These are phyloP conservation scores for Hanseniaspora lindneri DNA, from an alignment of 805 yeast species.

Conservation along the genomic window DNA sequence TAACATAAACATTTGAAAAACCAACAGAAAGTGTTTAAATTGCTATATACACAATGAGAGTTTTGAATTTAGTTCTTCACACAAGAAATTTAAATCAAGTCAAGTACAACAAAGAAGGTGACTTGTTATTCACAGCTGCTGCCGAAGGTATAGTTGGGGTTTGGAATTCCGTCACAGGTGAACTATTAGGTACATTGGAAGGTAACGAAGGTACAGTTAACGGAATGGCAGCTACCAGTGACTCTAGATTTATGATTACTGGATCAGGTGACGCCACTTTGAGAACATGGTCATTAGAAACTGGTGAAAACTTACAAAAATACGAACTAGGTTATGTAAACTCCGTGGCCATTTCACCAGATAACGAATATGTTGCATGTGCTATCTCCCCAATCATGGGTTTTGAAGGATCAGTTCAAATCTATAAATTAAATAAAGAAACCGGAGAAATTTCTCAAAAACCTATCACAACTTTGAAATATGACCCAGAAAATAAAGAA, in stretches of 20 bases:
- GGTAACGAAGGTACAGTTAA: conserved; percentile 91
- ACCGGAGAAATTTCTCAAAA: conserved; percentile 28
- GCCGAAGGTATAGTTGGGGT: conserved; percentile 82
- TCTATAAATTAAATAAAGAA: conserved; percentile 46
- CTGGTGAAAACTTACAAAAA: conserved; percentile 62
- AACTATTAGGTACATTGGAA: conserved; percentile 81
- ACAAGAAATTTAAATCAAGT: conserved; percentile 96
- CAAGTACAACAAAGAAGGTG: conserved; percentile 91
- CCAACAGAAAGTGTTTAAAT: no score
- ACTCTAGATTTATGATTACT: conserved; percentile 61
- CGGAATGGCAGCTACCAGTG: conserved; percentile 76
- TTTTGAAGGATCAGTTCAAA: conserved; percentile 58
- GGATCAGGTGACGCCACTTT: conserved; percentile 84
- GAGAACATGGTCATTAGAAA: conserved; percentile 71
- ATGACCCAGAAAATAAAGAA: conserved; percentile 14
- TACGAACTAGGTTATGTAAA: conserved; percentile 74
- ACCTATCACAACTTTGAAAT: conserved; percentile 1
- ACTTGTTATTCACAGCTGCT: conserved; percentile 78
- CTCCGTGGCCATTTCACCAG: conserved; percentile 67
- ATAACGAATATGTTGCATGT: conserved; percentile 53
- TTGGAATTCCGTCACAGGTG: conserved; percentile 94
- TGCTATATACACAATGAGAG: conserved; percentile 42
- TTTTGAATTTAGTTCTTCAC: conserved; percentile 75
- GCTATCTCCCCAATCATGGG: conserved; percentile 92
- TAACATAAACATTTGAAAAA: no score